phyloP scores from a whole-genome alignment of 2,329 filamentous ascomycete species.

The Plenodomus biglobosus region DNA sequence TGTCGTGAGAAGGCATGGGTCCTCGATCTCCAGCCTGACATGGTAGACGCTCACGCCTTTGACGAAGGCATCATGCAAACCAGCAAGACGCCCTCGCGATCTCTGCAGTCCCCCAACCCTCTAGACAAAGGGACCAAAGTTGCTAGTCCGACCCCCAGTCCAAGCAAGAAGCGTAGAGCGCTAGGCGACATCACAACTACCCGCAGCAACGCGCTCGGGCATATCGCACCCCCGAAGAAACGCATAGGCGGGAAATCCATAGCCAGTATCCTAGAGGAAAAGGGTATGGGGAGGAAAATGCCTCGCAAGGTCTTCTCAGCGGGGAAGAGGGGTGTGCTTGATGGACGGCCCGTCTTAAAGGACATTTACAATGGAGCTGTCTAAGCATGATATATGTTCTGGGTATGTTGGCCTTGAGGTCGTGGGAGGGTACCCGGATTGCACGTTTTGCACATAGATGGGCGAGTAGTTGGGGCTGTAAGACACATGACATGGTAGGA shows the following conservation, averaged over 20 bases:
- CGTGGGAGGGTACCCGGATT: too few species aligned
- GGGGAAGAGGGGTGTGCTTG: constrained; percentile 59
- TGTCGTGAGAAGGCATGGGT: constrained; percentile 81
- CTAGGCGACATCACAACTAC: constrained; percentile 26
- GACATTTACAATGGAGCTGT: constrained; percentile 70
- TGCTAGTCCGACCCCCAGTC: constrained; percentile 24
- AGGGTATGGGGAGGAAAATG: constrained; percentile 46
- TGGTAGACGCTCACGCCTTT: constrained; percentile 68
- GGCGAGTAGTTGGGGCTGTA: too few species aligned
- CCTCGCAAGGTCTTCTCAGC: constrained; percentile 64
- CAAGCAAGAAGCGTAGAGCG: constrained; percentile 37
- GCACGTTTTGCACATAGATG: too few species aligned
- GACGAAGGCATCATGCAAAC: constrained; percentile 55
- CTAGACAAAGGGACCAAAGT: background rate
- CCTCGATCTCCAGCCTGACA: constrained; percentile 67
- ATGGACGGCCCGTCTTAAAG: constrained; percentile 67
- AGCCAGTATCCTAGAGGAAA: constrained; percentile 25
- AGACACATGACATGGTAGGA: too few species aligned
- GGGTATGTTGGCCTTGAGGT: too few species aligned
- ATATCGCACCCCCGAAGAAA: constrained; percentile 18
- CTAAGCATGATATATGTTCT: too few species aligned
- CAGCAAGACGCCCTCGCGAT: constrained; percentile 13
- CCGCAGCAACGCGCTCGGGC: constrained; percentile 5
- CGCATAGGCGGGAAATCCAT: constrained; percentile 23
- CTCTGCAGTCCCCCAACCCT: background rate